A percentile compares a stretch with the other conserved stretches of the same genome.
phyloP scores from a whole-genome alignment of 176 grass and related monocot genomes.

The Pontederia paniculata region DNA sequence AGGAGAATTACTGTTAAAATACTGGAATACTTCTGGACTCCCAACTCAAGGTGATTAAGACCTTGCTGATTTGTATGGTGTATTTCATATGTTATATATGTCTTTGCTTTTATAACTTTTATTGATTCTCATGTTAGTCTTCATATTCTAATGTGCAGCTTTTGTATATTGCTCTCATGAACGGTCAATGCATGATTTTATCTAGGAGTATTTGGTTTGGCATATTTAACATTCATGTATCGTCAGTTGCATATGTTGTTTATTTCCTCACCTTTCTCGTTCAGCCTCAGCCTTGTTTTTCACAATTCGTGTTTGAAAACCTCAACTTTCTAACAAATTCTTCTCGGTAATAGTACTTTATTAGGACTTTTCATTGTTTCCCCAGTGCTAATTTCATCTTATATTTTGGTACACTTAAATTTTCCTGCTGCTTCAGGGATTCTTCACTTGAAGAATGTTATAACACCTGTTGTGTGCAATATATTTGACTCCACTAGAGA shows the following conservation, averaged over 20 bases:
- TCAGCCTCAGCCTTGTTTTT: too few relatives aligned
- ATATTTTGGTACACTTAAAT: background rate
- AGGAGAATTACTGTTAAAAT: conserved; percentile 70
- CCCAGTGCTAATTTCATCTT: background rate
- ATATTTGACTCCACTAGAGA: conserved; percentile 66
- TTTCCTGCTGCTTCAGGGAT: conserved; percentile 42
- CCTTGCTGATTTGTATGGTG: background rate
- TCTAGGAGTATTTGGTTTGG: too few relatives aligned
- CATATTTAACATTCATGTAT: too few relatives aligned
- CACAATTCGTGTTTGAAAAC: too few relatives aligned
- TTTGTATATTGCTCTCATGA: too few relatives aligned
- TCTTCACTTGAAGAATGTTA: conserved; percentile 38
- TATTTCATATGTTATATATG: background rate
- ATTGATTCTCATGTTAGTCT: too few relatives aligned
- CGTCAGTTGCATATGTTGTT: too few relatives aligned
- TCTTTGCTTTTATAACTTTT: background rate
- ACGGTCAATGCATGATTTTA: too few relatives aligned
- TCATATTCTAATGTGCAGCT: too few relatives aligned
- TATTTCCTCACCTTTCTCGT: too few relatives aligned
- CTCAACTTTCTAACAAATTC: too few relatives aligned
- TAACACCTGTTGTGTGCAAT: conserved; percentile 79
- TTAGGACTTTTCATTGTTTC: conserved; percentile 8
- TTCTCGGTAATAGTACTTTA: background rate
- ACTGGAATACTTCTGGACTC: conserved; percentile 63
- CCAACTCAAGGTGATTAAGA: conserved; percentile 47